Evolutionary conservation across 2,329 filamentous ascomycete genomes (phyloP).

Genomic region (Huntiella moniliformis): DNA sequence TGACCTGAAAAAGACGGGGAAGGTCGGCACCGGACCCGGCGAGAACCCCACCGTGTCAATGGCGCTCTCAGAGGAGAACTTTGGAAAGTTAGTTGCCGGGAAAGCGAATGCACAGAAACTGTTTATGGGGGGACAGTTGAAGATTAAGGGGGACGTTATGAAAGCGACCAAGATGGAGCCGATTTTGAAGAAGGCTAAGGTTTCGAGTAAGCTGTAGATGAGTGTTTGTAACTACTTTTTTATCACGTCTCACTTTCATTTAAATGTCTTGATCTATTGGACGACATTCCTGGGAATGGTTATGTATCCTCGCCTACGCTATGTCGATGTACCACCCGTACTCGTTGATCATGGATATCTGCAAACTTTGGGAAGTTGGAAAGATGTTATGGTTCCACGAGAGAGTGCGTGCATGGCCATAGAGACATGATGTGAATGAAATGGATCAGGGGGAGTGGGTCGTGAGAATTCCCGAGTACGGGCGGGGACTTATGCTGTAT

Average conservation of each 20-base stretch:
- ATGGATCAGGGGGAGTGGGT: too few relatives aligned
- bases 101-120: slow-evolving; percentile 88
- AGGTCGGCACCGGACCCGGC: slow-evolving; percentile 58
- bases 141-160: slow-evolving; percentile 97
- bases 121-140: slow-evolving; percentile 97
- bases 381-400: too few relatives aligned
- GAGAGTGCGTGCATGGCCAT: too few relatives aligned
- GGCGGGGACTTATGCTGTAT: too few relatives aligned
- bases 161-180: slow-evolving; percentile 95
- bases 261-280: too few relatives aligned
- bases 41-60: slow-evolving; percentile 83
- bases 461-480: too few relatives aligned
- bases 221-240: neutral
- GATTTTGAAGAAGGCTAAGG: slow-evolving; percentile 72
- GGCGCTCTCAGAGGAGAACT: slow-evolving; percentile 66
- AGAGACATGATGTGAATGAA: too few relatives aligned
- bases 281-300: too few relatives aligned
- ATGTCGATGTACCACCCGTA: too few relatives aligned
- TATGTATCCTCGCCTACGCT: too few relatives aligned
- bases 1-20: slow-evolving; percentile 79
- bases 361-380: too few relatives aligned
- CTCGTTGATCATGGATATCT: too few relatives aligned
- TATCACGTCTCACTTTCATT: neutral
- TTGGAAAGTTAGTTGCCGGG: slow-evolving; percentile 61
- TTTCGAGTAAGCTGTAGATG: slow-evolving; percentile 59